phyloP scores from a whole-genome alignment of 1,284 basidiomycete genomes.

The Athelia psychrophila region DNA sequence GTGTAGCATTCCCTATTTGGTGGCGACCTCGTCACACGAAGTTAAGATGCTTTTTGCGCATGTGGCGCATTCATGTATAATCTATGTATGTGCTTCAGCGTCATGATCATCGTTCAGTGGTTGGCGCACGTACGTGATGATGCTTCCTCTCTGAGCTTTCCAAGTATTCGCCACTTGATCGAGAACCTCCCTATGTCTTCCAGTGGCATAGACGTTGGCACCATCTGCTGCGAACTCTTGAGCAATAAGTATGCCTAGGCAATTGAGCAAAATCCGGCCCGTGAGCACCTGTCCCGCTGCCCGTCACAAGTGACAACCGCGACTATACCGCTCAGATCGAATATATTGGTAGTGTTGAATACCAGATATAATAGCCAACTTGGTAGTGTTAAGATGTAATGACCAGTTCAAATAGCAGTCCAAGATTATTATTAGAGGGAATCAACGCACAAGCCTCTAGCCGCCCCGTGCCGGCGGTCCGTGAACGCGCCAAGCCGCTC shows the following conservation, averaged over 20 bases:
- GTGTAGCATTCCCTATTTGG: constrained; percentile 69
- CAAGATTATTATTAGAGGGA: too few species aligned
- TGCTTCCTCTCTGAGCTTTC: constrained; percentile 41
- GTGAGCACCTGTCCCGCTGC: background rate
- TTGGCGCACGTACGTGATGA: constrained; percentile 53
- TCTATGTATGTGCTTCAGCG: constrained; percentile 29
- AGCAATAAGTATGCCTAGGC: constrained; percentile 35
- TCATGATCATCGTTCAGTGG: background rate
- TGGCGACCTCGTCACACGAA: constrained; percentile 50
- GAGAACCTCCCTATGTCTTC: constrained; percentile 45
- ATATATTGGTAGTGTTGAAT: too few species aligned
- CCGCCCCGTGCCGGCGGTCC: too few species aligned
- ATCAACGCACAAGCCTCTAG: too few species aligned
- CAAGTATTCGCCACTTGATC: constrained; percentile 51
- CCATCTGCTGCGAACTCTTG: constrained; percentile 38
- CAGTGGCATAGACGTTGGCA: constrained; percentile 41
- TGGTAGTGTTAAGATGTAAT: too few species aligned
- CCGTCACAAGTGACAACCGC: constrained; percentile 1
- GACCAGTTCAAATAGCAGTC: too few species aligned
- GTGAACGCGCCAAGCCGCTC: too few species aligned
- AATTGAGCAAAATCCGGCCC: too few species aligned
- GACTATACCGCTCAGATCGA: background rate
- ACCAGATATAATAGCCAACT: too few species aligned
- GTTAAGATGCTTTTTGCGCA: constrained; percentile 62
- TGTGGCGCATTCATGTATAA: constrained; percentile 68